Evolutionary conservation across 345 rosid species (phyloP), one percentile per base, ranked within the genome.

Genomic region (Isatis tinctoria): DNA sequence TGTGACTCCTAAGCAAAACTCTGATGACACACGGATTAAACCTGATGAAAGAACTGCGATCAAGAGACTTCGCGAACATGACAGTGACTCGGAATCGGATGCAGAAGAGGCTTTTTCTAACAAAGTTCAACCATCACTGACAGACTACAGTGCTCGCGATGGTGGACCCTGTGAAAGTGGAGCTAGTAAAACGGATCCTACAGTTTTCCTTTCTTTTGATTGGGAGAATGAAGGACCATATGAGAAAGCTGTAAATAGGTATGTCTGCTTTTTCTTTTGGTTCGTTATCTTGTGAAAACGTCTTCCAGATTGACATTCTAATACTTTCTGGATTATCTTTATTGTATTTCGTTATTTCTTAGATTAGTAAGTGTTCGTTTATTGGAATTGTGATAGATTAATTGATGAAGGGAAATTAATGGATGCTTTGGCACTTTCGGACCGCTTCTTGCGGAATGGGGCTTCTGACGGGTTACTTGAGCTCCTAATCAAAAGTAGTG

Each of bases 341-440:
- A 16, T 60, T 44, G 28, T 60, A 72, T 60, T 65, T 30, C 12
- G 35, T 16, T 37, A 39, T 60, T 22, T 53, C 1, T 69, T 51
- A 76, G 13, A 35, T 16, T 17, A 30, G 18, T 22, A 43, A 63
- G 40, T 45, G 58, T 61, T 76, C 60, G 27, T 33, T 72, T 53
- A 73, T 51, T 37, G 35, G 5, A 57, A 22, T 52, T 75, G 72
- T 61, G 24, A 37, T 83, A 94, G 98, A 78, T 85, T 94, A 80
- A 85, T 91, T 56, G 87, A 83, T 76, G 95, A 91, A 84, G 96
- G 96, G 65, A 91, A 94, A 76, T 79, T 91, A 49, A 84, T 83
- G 88, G 98, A 94, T 85, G 98, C 98, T 57, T 90, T 91, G 75
- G 98, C 97, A 78, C 91, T 91, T 76, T 94, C 97, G 17, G 98